phyloP scores from a whole-genome alignment of 208 protist species.

The Vickermania spadyakhi region DNA sequence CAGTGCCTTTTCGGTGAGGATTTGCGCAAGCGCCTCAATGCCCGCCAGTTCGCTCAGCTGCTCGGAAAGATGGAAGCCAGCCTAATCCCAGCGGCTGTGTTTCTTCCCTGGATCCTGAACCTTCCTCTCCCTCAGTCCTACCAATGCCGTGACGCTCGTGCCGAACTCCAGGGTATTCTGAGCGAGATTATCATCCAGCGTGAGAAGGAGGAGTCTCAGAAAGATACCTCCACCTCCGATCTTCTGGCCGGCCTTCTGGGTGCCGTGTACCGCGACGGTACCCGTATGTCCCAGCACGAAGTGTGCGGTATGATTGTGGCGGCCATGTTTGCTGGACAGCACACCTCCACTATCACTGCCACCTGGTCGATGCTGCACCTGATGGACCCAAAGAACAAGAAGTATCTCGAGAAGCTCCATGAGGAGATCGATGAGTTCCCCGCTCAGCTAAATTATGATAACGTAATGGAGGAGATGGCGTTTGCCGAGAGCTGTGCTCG shows the following conservation, averaged over 20 bases:
- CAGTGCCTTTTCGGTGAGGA: constrained; percentile 89
- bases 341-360: constrained; percentile 88
- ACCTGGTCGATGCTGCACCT: constrained; percentile 88
- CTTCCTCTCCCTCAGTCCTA: constrained; percentile 76
- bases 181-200: constrained; percentile 79
- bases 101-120: constrained; percentile 69
- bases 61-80: constrained; percentile 78
- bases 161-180: constrained; percentile 79
- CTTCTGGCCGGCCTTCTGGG: constrained; percentile 79
- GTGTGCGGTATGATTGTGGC: constrained; percentile 90
- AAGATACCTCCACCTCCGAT: constrained; percentile 70
- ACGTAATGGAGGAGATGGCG: constrained; percentile 88
- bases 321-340: constrained; percentile 91
- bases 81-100: constrained; percentile 74
- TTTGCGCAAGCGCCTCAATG: constrained; percentile 73
- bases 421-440: constrained; percentile 76
- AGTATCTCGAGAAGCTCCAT: constrained; percentile 42
- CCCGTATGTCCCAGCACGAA: constrained; percentile 80
- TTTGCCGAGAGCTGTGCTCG: constrained; percentile 72
- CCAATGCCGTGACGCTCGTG: constrained; percentile 68
- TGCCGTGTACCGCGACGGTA: constrained; percentile 82
- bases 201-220: constrained; percentile 70
- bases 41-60: constrained; percentile 68
- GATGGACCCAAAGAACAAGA: constrained; percentile 56
- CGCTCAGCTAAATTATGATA: constrained; percentile 77